These are phyloP conservation scores for Cairneyella variabilis DNA, from an alignment of 495 filamentous ascomycete genomes.

Conservation along the genomic window DNA sequence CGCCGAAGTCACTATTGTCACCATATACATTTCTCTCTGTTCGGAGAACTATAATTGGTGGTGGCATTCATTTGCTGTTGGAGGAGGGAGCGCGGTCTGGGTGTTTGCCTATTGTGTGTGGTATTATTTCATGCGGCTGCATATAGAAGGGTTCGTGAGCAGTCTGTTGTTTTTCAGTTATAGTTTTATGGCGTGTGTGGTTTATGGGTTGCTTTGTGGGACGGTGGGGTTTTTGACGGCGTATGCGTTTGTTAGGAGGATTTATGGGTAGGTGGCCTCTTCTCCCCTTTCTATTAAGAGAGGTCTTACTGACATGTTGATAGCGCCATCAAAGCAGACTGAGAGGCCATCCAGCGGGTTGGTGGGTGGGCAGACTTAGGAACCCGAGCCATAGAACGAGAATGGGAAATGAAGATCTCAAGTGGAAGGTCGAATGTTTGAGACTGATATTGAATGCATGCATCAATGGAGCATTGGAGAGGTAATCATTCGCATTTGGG, in stretches of 20 bases:
- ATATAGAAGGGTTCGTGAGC: conserved; percentile 79
- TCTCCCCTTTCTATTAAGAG: not conserved
- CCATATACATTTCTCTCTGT: conserved; percentile 83
- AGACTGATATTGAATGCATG: no score
- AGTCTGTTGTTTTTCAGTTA: conserved; percentile 86
- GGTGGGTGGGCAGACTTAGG: no score
- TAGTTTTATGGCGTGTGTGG: conserved; percentile 69
- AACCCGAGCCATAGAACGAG: no score
- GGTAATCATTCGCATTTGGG: no score
- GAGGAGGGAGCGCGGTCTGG: conserved; percentile 77
- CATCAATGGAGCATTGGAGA: no score
- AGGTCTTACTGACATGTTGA: not conserved
- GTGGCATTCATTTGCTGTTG: conserved; percentile 89
- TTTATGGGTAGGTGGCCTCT: conserved; percentile 66
- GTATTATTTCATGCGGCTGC: conserved; percentile 81
- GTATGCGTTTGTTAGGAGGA: conserved; percentile 83
- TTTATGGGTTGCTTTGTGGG: conserved; percentile 81
- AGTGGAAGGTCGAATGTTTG: no score
- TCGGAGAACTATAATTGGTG: conserved; percentile 93
- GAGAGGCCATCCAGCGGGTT: not conserved
- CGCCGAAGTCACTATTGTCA: conserved; percentile 85
- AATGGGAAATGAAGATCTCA: no score
- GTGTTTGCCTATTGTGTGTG: conserved; percentile 82
- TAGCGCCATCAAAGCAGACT: conserved; percentile 21
- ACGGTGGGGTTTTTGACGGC: conserved; percentile 87